Conservation (phyloP, 352 stramenopile genomes). For the Pythium insidiosum region DNA sequence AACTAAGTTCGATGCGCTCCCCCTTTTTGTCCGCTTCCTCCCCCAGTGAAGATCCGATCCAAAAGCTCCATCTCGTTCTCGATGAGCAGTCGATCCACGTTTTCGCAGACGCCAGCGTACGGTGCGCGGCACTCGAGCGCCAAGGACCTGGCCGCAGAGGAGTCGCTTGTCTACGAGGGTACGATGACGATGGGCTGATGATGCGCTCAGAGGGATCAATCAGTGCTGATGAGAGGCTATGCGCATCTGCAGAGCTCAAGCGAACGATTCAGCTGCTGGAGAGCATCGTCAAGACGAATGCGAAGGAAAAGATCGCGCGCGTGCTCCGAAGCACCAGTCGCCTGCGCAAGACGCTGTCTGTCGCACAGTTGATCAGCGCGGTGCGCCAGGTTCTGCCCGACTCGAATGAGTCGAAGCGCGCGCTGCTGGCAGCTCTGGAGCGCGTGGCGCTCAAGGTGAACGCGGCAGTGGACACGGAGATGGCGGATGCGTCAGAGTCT, state of each 20-base stretch:
- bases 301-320: constrained; percentile 79
- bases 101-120: constrained; percentile 70
- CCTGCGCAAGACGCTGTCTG: constrained; percentile 68
- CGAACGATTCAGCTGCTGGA: constrained; percentile 65
- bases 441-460: constrained; percentile 36
- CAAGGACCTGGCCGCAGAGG: constrained; percentile 47
- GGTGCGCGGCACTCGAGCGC: constrained; percentile 19
- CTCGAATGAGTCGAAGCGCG: constrained; percentile 48
- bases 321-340: constrained; percentile 74
- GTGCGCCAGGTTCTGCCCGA: constrained; percentile 54
- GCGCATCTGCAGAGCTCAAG: constrained; percentile 45
- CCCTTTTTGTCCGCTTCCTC: too few species aligned
- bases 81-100: constrained; percentile 73
- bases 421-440: constrained; percentile 40
- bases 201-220: background rate
- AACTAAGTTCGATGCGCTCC: too few species aligned
- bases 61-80: too few species aligned
- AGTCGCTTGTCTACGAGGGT: constrained; percentile 66
- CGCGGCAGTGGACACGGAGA: constrained; percentile 40
- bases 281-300: constrained; percentile 71
- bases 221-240: too few species aligned
- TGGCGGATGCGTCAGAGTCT: constrained; percentile 35
- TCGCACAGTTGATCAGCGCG: constrained; percentile 45
- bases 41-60: too few species aligned
- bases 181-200: background rate